Conservation (phyloP, 768 basidiomycete species). For the Boletus subparvulus region DNA sequence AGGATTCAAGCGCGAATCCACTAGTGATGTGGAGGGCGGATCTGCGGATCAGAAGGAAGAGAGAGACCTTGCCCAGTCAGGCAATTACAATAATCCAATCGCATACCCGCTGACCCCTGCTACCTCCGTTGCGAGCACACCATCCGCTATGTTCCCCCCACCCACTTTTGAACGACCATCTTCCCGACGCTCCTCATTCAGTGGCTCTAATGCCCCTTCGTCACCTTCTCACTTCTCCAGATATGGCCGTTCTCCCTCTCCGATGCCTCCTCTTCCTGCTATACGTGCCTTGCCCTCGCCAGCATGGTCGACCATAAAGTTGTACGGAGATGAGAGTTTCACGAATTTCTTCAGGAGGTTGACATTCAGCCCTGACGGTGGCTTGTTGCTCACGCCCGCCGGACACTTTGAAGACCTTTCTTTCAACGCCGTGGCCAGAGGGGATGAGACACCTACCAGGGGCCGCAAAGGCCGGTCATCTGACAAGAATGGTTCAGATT, state of each 20-base stretch:
- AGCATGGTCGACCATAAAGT: constrained; percentile 66
- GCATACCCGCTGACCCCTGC: constrained; percentile 57
- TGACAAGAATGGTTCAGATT: constrained; percentile 28
- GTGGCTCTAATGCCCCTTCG: constrained; percentile 75
- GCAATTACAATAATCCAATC: constrained; percentile 32
- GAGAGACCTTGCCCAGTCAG: constrained; percentile 27
- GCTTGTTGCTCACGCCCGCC: constrained; percentile 89
- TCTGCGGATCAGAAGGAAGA: constrained; percentile 57
- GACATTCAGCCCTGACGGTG: constrained; percentile 94
- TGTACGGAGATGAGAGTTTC: constrained; percentile 94
- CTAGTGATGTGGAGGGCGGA: constrained; percentile 73
- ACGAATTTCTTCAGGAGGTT: constrained; percentile 95
- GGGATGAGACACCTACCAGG: constrained; percentile 46
- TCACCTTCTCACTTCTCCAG: constrained; percentile 65
- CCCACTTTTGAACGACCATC: constrained; percentile 60
- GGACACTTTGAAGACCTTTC: constrained; percentile 96
- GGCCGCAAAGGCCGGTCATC: constrained; percentile 59
- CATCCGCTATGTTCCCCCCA: constrained; percentile 48
- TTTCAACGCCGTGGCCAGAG: constrained; percentile 37
- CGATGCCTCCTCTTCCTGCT: constrained; percentile 91
- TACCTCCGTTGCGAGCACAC: constrained; percentile 66
- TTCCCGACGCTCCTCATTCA: constrained; percentile 65
- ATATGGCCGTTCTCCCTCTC: constrained; percentile 82
- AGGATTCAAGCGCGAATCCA: constrained; percentile 67
- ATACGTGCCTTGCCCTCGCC: constrained; percentile 70